Base-by-base conservation (phyloP, 1,284 basidiomycete genomes). In the Caloboletus firmus region DNA sequence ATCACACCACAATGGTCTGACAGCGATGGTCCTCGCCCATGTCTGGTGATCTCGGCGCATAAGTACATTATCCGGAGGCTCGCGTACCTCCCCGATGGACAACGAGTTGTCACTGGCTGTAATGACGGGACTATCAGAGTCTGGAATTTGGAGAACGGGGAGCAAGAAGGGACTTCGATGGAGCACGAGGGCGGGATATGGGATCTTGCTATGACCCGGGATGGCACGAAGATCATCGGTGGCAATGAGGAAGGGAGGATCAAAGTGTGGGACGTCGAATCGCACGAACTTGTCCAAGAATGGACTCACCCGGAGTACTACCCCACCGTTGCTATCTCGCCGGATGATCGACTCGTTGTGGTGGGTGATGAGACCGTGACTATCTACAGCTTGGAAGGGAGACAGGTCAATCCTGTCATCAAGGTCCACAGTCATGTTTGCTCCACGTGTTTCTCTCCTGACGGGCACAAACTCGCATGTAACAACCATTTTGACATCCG, bases 151-250 rank as follows among this genome's bases (percentile, higher is more conserved):
- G 28, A 37, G 9, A 24, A 12, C 1, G 35, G 52, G 7, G 7
- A 22, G 35, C 45, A 56, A 45, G 47, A 49, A 31, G 51, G 47
- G 36, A 26, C 15, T 5, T n/a, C 35, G 1, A 49, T 56, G 39
- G 0, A 32, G 11, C 28, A 45, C 24, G 7, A 17, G 15, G 5
- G 1, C 0, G 9, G 0, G 6, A 17, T 1, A 0, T 5, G 36
- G 0, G 0, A 9, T 12, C 1, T 55, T 6, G 40, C 20, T 4
- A 35, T 48, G 30, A 28, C 26, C 26, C 26, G 4, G 17, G 46
- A 56, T 30, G 56, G 56, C 4, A 53, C 22, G 10, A 49, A 4
- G 20, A 48, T 55, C 22, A 28, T 59, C 10, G 47, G 44, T 12
- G 8, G 35, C 11, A 43, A 17, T 7, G 11, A 7, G 1, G 11